A percentile compares a stretch with the other conserved stretches of the same genome.
Conservation (phyloP, 345 rosid genomes). For the Hibiscus syriacus region DNA sequence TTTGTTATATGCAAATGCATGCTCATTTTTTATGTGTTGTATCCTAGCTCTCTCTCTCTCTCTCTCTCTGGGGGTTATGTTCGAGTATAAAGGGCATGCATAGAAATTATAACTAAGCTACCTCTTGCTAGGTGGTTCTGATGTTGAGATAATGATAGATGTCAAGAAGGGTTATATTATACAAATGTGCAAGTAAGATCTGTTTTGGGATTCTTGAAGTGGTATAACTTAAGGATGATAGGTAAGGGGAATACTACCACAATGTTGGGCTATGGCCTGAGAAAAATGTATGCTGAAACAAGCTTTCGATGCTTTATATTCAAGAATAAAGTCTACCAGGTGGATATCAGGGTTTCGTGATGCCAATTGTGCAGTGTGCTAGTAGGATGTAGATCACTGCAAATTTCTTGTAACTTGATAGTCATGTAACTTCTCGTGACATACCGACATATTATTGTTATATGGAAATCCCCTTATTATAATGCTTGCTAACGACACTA, state of each 20-base stretch:
- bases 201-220: background rate
- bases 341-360: background rate
- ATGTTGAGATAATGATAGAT: background rate
- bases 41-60: background rate
- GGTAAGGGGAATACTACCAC: background rate
- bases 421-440: background rate
- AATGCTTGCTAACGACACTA: background rate
- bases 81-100: background rate
- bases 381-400: background rate
- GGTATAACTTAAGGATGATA: background rate
- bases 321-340: background rate
- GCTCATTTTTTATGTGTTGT: constrained; percentile 5
- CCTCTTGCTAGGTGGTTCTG: constrained; percentile 2
- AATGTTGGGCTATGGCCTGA: background rate
- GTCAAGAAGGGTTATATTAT: background rate
- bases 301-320: background rate
- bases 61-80: background rate
- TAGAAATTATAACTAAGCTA: background rate
- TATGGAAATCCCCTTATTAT: background rate
- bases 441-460: background rate
- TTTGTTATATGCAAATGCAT: background rate
- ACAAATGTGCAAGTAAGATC: background rate
- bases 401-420: background rate
- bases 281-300: background rate
- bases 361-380: background rate